Evolutionary conservation across 2,329 filamentous ascomycete species (phyloP), one percentile per base, ranked within the genome.

Genomic region (Fusarium lyarnte): DNA sequence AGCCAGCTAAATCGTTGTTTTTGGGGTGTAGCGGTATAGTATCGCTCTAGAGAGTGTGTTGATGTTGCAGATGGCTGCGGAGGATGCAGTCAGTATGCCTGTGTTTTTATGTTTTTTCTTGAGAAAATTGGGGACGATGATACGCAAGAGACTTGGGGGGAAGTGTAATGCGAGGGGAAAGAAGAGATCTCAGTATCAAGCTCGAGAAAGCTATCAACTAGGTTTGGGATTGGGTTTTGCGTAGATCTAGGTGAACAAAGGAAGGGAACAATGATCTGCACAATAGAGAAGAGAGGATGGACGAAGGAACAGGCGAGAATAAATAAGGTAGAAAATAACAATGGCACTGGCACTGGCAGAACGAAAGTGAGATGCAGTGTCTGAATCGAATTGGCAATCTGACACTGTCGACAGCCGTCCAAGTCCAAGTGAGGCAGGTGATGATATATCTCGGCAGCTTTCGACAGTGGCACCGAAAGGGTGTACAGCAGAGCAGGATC

Each of bases 1-100:
- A 79, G 75, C 79, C 80, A 81, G 78, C 76, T 78, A 63, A 66
- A 70, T 58, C 69, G 70, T 69, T 59, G 74, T 51, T 60, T 70
- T 63, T 35, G 54, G 53, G 70, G 68, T 69, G 57, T 60, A 54
- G 66, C 53, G 31, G 38, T 63, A 35, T 58, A 46, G 12, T 36
- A 38, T 58, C 59, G 70, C 42, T 77, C 35, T 65, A 68, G 60
- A 51, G 58, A 58, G 60, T 69, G 61, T 60, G 58, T 51, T 67
- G 70, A 58, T 63, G 57, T 67, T 69, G 57, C 55, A 68, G 66
- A 62, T 55, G 55, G 46, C 74, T 74, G 57, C 36, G 12, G 29
- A 29, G 45, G 65, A 54, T 55, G 13, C 16, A 46, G 66, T 77
- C 27, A 77, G 74, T 47, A 35, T 61, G 42, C 17, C 53, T 46